Base-by-base conservation (phyloP, 2,329 filamentous ascomycete species). In the Arthroderma sp. region DNA sequence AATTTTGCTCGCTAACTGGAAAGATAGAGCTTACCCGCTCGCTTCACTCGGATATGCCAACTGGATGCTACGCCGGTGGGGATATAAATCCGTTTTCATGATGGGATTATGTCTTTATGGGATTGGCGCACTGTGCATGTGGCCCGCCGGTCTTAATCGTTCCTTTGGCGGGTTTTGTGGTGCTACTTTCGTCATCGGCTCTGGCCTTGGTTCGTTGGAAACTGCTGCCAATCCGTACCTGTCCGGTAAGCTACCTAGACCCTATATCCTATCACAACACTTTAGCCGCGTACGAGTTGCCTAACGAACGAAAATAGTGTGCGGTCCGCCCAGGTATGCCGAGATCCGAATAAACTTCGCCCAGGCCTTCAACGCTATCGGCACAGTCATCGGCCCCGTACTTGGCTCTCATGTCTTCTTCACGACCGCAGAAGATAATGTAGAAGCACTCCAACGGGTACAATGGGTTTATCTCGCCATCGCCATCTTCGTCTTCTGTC, bases 401-500 rank as follows among this genome's bases (percentile, higher is more conserved):
- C 68, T 87, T 6, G 83, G 80, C 37, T 82, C 79, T 1, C 80
- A 80, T 48, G 80, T 82, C 46, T 83, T 87, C 64, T 87, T 87
- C 66, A 74, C 72, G 45, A 66, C 71, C 8, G 71, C 83, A 6
- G 73, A 76, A 40, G 69, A 72, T 45, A 72, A 75, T 43, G 67
- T 73, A 6, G 61, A 64, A 29, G 74, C 74, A 1, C 70, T 91
- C 3, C 69, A 71, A 51, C 78, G 80, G 45, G 83, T 87, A 1
- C 82, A 87, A 61, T 87, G 79, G 77, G 80, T 84, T 0, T 91
- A 91, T 54, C 73, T 91, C n/a, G 82, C 80, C 45, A 82, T 89
- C 49, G 85, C 80, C 3, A 68, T 74, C 56, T 86, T 86, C 50
- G 83, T 86, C 30, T 77, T 78, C 51, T 55, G 77, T 3, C 70